Evolutionary conservation across 805 yeast genomes (phyloP).

Genomic region (Starmera amethionina): DNA sequence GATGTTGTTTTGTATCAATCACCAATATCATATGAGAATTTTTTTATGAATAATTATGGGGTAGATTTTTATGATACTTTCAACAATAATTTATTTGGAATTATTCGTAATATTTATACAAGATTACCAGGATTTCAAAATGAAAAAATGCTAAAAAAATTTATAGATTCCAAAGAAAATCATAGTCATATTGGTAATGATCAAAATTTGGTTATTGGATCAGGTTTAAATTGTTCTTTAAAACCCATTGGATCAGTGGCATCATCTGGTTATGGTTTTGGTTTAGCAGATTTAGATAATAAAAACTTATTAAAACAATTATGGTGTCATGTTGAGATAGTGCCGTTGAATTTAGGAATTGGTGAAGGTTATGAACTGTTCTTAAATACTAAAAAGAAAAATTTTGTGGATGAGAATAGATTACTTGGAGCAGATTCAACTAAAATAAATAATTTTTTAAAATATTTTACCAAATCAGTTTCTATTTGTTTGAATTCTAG

Average conservation of each 20-base stretch:
- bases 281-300: conserved; percentile 9
- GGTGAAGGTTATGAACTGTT: conserved; percentile 19
- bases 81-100: conserved; percentile 4
- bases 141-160: conserved; percentile 5
- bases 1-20: conserved; percentile 7
- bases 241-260: conserved; percentile 17
- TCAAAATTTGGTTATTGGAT: conserved; percentile 3
- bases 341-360: conserved; percentile 12
- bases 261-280: conserved; percentile 14
- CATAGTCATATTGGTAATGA: conserved; percentile 3
- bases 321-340: conserved; percentile 16
- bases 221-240: conserved; percentile 6
- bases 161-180: conserved; percentile 5
- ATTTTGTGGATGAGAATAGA: conserved; percentile 1
- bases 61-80: conserved; percentile 10
- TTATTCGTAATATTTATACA: conserved; percentile 4
- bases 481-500: conserved; percentile 18
- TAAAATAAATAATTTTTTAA: conserved; percentile 15
- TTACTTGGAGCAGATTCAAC: conserved; percentile 13
- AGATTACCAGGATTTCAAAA: conserved; percentile 2
- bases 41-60: conserved; percentile 6
- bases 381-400: conserved; percentile 10
- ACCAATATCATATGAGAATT: conserved; percentile 5
- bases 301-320: conserved; percentile 11
- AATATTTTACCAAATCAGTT: conserved; percentile 17